phyloP scores from a whole-genome alignment of 2,329 filamentous ascomycete species.

The Alternaria alternata region DNA sequence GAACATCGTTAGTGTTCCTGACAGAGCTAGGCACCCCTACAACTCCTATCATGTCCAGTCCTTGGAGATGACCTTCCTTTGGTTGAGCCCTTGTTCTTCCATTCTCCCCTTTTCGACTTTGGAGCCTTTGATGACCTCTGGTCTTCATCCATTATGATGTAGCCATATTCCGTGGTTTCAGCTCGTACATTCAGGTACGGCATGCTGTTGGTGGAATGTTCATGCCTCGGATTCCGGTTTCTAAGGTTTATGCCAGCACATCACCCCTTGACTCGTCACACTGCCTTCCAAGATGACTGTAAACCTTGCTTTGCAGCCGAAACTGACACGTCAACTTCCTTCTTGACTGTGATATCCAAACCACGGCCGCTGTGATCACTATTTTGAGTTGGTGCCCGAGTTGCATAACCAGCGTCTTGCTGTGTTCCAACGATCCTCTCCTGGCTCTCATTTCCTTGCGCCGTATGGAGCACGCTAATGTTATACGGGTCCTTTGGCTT shows the following conservation, averaged over 20 bases:
- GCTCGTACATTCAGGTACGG: neutral
- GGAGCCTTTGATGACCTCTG: neutral
- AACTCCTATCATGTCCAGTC: neutral
- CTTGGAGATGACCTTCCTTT: neutral
- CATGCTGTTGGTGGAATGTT: neutral
- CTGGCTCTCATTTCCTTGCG: slow-evolving; percentile 23
- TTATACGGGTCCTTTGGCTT: slow-evolving; percentile 25
- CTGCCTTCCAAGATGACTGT: slow-evolving; percentile 1
- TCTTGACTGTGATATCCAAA: neutral
- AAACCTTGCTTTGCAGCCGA: neutral
- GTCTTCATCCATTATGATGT: neutral
- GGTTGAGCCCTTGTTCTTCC: neutral
- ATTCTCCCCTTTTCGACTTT: neutral
- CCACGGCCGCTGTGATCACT: neutral
- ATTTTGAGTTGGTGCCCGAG: neutral
- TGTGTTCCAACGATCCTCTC: slow-evolving; percentile 18
- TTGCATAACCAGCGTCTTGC: neutral
- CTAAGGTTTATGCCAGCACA: neutral
- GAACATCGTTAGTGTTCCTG: neutral
- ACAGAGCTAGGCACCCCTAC: neutral
- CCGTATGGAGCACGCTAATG: slow-evolving; percentile 16
- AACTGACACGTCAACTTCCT: slow-evolving; percentile 1
- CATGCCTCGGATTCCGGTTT: neutral
- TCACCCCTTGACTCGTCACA: neutral
- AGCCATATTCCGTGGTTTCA: neutral